Base-by-base conservation (phyloP, 2,329 filamentous ascomycete species). In the Alternaria atra region DNA sequence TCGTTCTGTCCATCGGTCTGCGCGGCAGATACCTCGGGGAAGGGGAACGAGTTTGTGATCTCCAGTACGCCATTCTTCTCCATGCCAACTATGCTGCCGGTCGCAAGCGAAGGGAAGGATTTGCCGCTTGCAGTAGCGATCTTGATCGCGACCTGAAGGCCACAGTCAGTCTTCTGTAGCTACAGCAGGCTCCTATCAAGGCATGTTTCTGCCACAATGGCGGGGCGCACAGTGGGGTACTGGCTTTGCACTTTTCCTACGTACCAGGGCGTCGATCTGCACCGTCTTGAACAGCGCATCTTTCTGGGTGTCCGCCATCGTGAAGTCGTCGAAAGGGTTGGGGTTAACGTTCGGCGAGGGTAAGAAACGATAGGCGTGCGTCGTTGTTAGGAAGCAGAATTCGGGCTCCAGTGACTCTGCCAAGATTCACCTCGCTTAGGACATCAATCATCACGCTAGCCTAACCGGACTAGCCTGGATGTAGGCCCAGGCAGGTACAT, bases 91-190 rank as follows among this genome's bases (percentile, higher is more conserved):
- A 97, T 87, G 65, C 91, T 92, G 65, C 94, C 94, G 57, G 94
- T 97, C 58, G 93, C 93, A 58, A 90, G 90, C 53, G 93, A 94
- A 50, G 94, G 94, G 83, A 97, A 97, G 55, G 87, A 87, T 74
- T 91, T 88, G 59, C 93, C 91, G 84, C 92, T 93, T 85, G 97
- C 94, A 84, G 96, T 97, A 82, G 96, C 94, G 80, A 98, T 94
- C 86, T 97, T 97, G 91, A 97, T 94, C 72, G 97, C 92, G 76
- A 96, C 92, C 92, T 95, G 71, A 59, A 72, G 23, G 42, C 35
- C n/a, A 60, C 29, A 64, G 71, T 75, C 64, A 70, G 73, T 56
- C 55, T 58, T 35, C 37, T 25, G 40, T 37, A 40, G 43, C 20
- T 48, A n/a, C 34, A 23, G 13, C 52, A 17, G 13, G 10, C 46